A percentile compares a stretch with the other conserved stretches of the same genome.
Conservation (phyloP, 2,329 filamentous ascomycete genomes). For the Aspergillus calidoustus region DNA sequence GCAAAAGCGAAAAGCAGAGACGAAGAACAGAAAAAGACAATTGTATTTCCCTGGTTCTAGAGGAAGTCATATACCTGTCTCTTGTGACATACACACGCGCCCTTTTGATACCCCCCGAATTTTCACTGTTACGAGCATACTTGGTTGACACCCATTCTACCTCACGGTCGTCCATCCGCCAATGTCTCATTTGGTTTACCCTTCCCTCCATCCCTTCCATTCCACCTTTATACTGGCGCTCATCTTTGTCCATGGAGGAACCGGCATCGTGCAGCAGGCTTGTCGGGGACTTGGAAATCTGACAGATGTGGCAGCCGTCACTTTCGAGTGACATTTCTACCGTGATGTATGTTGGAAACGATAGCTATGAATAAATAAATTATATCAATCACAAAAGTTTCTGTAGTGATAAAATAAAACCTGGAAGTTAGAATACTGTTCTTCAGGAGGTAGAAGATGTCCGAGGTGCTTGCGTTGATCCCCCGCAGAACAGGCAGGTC, state of each 20-base stretch:
- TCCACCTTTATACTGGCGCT: conserved; percentile 35
- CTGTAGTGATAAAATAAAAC: neutral
- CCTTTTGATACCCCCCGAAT: conserved; percentile 33
- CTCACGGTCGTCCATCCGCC: conserved; percentile 13
- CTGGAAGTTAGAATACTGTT: conserved; percentile 4
- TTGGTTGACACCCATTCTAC: conserved; percentile 7
- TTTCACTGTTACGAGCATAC: conserved; percentile 4
- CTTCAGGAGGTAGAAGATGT: neutral
- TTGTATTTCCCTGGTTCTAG: conserved; percentile 9
- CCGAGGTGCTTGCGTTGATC: neutral
- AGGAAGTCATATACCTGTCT: conserved; percentile 17
- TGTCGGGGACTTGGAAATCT: conserved; percentile 13
- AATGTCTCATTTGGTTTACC: conserved; percentile 4
- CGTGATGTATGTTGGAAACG: conserved; percentile 26
- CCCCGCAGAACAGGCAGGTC: conserved; percentile 2
- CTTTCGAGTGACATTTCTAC: conserved; percentile 31
- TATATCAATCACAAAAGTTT: conserved; percentile 1
- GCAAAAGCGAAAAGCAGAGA: conserved; percentile 18
- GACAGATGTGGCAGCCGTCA: conserved; percentile 43
- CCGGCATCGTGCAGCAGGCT: conserved; percentile 13
- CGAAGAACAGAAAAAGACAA: conserved; percentile 11
- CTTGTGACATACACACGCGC: conserved; percentile 13
- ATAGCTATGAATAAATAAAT: conserved; percentile 25
- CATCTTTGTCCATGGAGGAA: conserved; percentile 27
- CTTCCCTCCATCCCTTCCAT: conserved; percentile 13